phyloP scores from a whole-genome alignment of 768 basidiomycete species.

The Pholiota conissans region DNA sequence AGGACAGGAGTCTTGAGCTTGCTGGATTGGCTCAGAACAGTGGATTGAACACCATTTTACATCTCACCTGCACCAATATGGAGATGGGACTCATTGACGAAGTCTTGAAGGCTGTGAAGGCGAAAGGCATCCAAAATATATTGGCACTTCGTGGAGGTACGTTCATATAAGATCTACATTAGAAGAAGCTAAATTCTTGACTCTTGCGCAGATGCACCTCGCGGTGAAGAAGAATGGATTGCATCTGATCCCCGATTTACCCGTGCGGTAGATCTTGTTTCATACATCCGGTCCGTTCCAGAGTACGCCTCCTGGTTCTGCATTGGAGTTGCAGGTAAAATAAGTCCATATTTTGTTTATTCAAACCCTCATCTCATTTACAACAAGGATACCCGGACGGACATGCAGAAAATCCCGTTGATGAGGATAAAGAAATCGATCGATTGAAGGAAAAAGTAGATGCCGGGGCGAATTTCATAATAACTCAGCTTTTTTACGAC shows the following conservation, averaged over 20 bases:
- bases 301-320: slow-evolving; percentile 87
- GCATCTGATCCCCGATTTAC: slow-evolving; percentile 82
- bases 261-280: slow-evolving; percentile 87
- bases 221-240: slow-evolving; percentile 93
- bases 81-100: slow-evolving; percentile 83
- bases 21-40: slow-evolving; percentile 74
- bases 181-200: background rate
- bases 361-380: background rate
- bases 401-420: slow-evolving; percentile 59
- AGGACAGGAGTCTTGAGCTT: slow-evolving; percentile 83
- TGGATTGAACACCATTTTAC: slow-evolving; percentile 86
- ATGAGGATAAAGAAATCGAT: slow-evolving; percentile 64
- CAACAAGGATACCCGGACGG: slow-evolving; percentile 86
- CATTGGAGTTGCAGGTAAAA: slow-evolving; percentile 87
- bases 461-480: slow-evolving; percentile 93
- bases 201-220: slow-evolving; percentile 71
- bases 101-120: slow-evolving; percentile 82
- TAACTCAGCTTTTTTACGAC: slow-evolving; percentile 98
- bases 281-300: slow-evolving; percentile 76
- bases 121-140: slow-evolving; percentile 82
- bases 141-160: slow-evolving; percentile 90
- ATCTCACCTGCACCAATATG: slow-evolving; percentile 98
- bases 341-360: background rate
- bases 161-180: slow-evolving; percentile 12
- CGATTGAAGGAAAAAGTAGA: slow-evolving; percentile 86